Evolutionary conservation across 805 yeast genomes (phyloP).

Genomic region (Saturnispora diversa): DNA sequence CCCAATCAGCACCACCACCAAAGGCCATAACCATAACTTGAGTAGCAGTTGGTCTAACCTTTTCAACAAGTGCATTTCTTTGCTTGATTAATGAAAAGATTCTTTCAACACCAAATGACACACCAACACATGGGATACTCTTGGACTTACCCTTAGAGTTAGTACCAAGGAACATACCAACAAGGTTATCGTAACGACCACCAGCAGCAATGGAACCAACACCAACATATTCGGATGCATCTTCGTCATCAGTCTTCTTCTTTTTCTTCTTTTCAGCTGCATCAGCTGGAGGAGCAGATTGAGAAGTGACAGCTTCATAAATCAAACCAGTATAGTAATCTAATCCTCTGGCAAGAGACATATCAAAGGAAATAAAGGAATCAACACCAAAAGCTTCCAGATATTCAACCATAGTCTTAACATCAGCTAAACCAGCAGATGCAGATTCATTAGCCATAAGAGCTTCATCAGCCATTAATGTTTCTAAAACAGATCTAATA

Average conservation of each 20-base stretch:
- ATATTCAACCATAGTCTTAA: slow-evolving; percentile 65
- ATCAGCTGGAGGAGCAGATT: slow-evolving; percentile 89
- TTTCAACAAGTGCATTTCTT: slow-evolving; percentile 53
- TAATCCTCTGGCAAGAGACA: slow-evolving; percentile 93
- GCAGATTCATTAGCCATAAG: slow-evolving; percentile 66
- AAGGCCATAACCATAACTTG: slow-evolving; percentile 96
- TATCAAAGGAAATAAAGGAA: slow-evolving; percentile 67
- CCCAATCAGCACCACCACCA: slow-evolving; percentile 97
- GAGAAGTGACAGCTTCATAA: slow-evolving; percentile 91
- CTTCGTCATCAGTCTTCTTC: slow-evolving; percentile 51
- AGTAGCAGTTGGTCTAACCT: slow-evolving; percentile 76
- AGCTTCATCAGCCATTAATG: slow-evolving; percentile 48
- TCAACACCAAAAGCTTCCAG: slow-evolving; percentile 76
- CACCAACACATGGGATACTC: slow-evolving; percentile 94
- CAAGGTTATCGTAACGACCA: slow-evolving; percentile 94
- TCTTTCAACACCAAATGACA: slow-evolving; percentile 96
- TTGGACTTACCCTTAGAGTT: slow-evolving; percentile 62
- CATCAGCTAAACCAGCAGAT: slow-evolving; percentile 71
- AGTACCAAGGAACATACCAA: slow-evolving; percentile 88
- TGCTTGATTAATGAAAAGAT: slow-evolving; percentile 82
- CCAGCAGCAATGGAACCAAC: slow-evolving; percentile 99
- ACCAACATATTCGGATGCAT: slow-evolving; percentile 94
- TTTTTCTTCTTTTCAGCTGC: slow-evolving; percentile 49
- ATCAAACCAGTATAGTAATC: slow-evolving; percentile 97
- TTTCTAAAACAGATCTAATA: slow-evolving; percentile 50